Evolutionary conservation across 2,329 filamentous ascomycete genomes (phyloP), one percentile per base, ranked within the genome.

Genomic region (Fusarium nematophilum): DNA sequence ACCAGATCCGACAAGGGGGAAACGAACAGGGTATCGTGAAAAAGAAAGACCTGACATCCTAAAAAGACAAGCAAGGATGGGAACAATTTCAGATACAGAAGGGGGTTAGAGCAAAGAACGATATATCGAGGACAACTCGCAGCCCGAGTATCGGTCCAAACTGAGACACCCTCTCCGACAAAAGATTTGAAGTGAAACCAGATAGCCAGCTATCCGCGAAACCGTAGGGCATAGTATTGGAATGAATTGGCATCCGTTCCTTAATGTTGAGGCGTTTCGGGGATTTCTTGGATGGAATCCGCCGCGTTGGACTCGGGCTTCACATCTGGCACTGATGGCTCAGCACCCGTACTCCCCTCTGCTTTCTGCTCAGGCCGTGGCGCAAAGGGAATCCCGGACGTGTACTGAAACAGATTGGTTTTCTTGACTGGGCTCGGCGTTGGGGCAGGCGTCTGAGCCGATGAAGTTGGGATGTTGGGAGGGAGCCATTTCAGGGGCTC

Each of bases 401-500:
- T 79, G 46, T 77, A 76, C 11, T 73, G 69, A 33, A 76, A 78
- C 37, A 78, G 64, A 2, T 66, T 68, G 36, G 62, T 65, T 34
- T 68, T 76, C 70, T 76, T 79, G 58, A 72, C 51, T 0, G 75
- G 73, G 26, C 69, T 76, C 9, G 76, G 73, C 31, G 73, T 73
- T 8, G 66, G 62, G 2, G 58, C 65, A 11, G 76, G 72, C 7
- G 74, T 72, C 37, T 67, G 68, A 7, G 73, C 68, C 39, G 74
- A 68, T 4, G 75, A 72, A n/a, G 73, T 75, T 0, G 72, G 59
- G 5, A 71, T 74, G 52, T 82, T 83, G 4, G 83, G 81, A 11
- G 81, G 80, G 18, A 85, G 73, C 83, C 83, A 86, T 46, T 77
- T 78, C 46, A 85, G 71, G 5, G 76, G 71, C 57, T 79, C 77